These are phyloP conservation scores for Boletus fagicola DNA, from an alignment of 768 basidiomycete genomes.

Conservation along the genomic window DNA sequence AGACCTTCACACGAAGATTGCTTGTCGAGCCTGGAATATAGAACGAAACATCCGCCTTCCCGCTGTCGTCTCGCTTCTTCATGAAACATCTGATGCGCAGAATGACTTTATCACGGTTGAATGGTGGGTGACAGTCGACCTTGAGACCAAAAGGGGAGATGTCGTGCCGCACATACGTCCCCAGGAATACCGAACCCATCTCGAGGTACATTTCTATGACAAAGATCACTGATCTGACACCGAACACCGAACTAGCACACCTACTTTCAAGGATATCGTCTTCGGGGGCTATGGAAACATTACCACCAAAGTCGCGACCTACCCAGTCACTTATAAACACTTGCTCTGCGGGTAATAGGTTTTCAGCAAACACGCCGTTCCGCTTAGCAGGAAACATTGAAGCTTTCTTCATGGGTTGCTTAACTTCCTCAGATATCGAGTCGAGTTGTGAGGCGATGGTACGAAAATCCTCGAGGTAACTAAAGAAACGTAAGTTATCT, in stretches of 20 bases:
- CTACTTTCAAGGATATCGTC: conserved; percentile 13
- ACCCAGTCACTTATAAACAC: conserved; percentile 18
- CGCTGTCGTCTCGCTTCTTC: conserved; percentile 11
- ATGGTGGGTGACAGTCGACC: neutral
- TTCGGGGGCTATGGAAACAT: conserved; percentile 13
- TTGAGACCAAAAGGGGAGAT: neutral
- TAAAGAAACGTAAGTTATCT: conserved; percentile 1
- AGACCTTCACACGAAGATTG: neutral
- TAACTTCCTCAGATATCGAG: conserved; percentile 10
- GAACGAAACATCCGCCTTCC: conserved; percentile 3
- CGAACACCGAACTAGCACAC: neutral
- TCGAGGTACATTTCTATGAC: conserved; percentile 11
- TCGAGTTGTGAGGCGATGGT: conserved; percentile 13
- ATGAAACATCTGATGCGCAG: conserved; percentile 10
- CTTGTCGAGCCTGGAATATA: neutral
- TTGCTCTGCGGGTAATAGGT: conserved; percentile 9
- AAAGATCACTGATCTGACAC: neutral
- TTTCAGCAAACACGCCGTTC: neutral
- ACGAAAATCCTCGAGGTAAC: conserved; percentile 14
- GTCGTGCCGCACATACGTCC: conserved; percentile 10
- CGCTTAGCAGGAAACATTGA: conserved; percentile 11
- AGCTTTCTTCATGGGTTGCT: conserved; percentile 5
- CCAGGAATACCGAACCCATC: conserved; percentile 14
- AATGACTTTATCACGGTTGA: conserved; percentile 1
- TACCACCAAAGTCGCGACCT: conserved; percentile 3